Base-by-base conservation (phyloP, 1,139 yeast genomes). In the Kodamaea anthophila region DNA sequence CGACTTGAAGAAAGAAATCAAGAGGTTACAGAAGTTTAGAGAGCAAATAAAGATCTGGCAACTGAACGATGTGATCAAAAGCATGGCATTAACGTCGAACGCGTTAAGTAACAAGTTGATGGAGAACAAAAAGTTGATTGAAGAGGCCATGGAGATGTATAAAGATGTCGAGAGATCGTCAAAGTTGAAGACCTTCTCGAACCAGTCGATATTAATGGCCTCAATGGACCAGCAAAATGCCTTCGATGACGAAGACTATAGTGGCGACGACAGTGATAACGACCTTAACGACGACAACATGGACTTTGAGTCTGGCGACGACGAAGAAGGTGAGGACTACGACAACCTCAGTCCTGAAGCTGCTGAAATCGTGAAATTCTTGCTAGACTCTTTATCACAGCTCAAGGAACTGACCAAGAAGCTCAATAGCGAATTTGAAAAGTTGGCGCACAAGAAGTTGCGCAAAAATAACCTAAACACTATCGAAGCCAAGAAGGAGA, bases 61-160 rank as follows among this genome's bases (percentile, higher is more conserved):
- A 39, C 63, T 54, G 55, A 63, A 62, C 44, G 70, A 64, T 28
- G 46, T 55, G 5, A 58, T 65, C 28, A 68, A 65, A 27, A 29
- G 43, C 14, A 33, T 42, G 33, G 33, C 43, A 7, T 28, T 42
- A 28, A 34, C 39, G 10, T 38, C 44, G 2, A 30, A 39, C 8
- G 32, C 44, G 2, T 34, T 43, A 23, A 29, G 40, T 22, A 41
- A 30, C 26, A 63, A 63, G 39, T 49, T 66, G 23, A 60, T 60
- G 20, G 72, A 66, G 29, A 63, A 65, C 38, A 53, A 69, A 33
- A 49, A 58, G 38, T 41, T 58, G 26, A 67, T 66, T 16, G 72
- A 67, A 39, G 71, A 66, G 40, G 70, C 72, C 10, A 66, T 66
- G 73, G 73, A 66, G 37, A 58, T 58, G 28, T 66, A 66, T 37